A percentile compares a stretch with the other conserved stretches of the same genome.
phyloP scores from a whole-genome alignment of 2,329 filamentous ascomycete genomes.

The Huntiella omanensis region DNA sequence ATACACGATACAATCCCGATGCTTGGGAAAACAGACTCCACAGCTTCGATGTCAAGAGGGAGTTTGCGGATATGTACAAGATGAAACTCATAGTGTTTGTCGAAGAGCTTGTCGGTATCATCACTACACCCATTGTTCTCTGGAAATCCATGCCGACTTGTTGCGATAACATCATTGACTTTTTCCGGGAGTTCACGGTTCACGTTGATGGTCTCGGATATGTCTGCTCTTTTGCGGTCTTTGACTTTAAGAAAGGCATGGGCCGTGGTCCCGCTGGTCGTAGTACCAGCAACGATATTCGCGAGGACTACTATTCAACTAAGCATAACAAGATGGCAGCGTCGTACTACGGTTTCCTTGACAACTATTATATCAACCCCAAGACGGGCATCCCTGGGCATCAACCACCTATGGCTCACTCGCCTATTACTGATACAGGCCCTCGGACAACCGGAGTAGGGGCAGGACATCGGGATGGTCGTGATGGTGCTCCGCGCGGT shows the following conservation, averaged over 20 bases:
- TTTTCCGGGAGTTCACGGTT: conserved; percentile 93
- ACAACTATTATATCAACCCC: conserved; percentile 69
- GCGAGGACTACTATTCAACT: conserved; percentile 83
- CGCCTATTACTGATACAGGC: not conserved
- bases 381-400: conserved; percentile 46
- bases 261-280: conserved; percentile 20
- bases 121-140: conserved; percentile 78
- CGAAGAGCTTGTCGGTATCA: conserved; percentile 80
- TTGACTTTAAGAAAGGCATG: conserved; percentile 79
- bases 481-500: not conserved
- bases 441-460: not conserved
- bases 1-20: conserved; percentile 76
- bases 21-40: conserved; percentile 85
- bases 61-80: conserved; percentile 83
- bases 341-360: conserved; percentile 85
- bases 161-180: conserved; percentile 86
- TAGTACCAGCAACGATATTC: conserved; percentile 35
- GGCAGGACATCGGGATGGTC: not conserved
- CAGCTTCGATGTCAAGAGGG: conserved; percentile 76
- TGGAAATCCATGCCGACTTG: conserved; percentile 73
- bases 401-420: conserved; percentile 32
- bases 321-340: conserved; percentile 98
- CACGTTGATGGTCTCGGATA: conserved; percentile 93
- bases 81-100: conserved; percentile 81
- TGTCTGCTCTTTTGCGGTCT: conserved; percentile 92